Percentiles rank a stretch among this genome's conserved stretches.
Conservation (phyloP, 1,139 yeast species). For the Ashbya aceris region DNA sequence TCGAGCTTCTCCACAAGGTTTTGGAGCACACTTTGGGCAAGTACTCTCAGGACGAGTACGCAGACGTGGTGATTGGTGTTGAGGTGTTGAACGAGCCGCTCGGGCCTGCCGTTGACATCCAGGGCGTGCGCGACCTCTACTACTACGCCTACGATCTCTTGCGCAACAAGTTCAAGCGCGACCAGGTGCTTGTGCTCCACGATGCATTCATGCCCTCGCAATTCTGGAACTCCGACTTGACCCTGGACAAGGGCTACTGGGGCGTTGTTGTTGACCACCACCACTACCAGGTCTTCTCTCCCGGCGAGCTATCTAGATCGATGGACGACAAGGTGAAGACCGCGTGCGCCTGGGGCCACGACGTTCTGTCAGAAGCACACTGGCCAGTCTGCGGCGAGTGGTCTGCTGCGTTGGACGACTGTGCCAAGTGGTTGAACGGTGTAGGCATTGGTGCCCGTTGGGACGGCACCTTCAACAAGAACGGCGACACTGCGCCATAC, state of each 20-base stretch:
- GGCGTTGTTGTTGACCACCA: slow-evolving; percentile 82
- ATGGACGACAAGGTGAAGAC: slow-evolving; percentile 52
- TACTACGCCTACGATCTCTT: slow-evolving; percentile 29
- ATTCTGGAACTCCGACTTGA: slow-evolving; percentile 54
- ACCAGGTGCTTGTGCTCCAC: slow-evolving; percentile 32
- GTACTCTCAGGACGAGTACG: slow-evolving; percentile 56
- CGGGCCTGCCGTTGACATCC: slow-evolving; percentile 57
- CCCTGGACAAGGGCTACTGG: slow-evolving; percentile 37
- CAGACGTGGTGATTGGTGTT: slow-evolving; percentile 73
- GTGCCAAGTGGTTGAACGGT: slow-evolving; percentile 88
- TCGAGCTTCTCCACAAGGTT: slow-evolving; percentile 29
- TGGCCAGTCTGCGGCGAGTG: slow-evolving; percentile 87
- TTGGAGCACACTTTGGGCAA: slow-evolving; percentile 38
- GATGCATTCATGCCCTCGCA: slow-evolving; percentile 51
- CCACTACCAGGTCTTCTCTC: slow-evolving; percentile 78
- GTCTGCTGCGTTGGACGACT: slow-evolving; percentile 91
- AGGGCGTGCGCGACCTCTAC: slow-evolving; percentile 49
- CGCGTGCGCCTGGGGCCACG: slow-evolving; percentile 57
- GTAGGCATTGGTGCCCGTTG: slow-evolving; percentile 82
- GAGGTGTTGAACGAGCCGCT: slow-evolving; percentile 87
- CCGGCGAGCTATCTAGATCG: slow-evolving; percentile 45
- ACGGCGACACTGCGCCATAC: slow-evolving; percentile 35
- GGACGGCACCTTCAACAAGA: slow-evolving; percentile 46
- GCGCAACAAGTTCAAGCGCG: slow-evolving; percentile 26
- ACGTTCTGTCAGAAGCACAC: slow-evolving; percentile 45